Evolutionary conservation across 306 rosid genomes (phyloP).

Genomic region (Vigna nakashimae): DNA sequence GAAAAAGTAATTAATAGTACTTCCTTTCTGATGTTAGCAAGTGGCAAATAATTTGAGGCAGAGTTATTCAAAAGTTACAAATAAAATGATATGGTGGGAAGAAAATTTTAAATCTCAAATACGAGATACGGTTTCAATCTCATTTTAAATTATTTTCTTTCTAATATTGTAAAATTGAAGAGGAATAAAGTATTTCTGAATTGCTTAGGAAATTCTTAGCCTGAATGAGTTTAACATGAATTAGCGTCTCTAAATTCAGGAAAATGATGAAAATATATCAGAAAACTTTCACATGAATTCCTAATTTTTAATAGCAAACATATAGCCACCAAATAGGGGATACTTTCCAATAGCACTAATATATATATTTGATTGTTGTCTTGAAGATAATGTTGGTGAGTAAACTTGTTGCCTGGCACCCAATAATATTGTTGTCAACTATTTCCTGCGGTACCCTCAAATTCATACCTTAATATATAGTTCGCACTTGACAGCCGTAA

Average conservation of each 20-base stretch:
- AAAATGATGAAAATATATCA: constrained; percentile 1
- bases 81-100: neutral
- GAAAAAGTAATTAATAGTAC: neutral
- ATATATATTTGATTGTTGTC: neutral
- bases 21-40: neutral
- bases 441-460: constrained; percentile 1
- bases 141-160: neutral
- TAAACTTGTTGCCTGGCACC: neutral
- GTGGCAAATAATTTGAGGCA: neutral
- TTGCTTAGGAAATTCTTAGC: neutral
- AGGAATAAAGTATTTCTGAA: neutral
- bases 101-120: neutral
- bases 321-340: neutral
- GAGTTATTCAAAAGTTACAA: neutral
- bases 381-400: neutral
- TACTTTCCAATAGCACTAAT: neutral
- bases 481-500: neutral
- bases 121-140: neutral
- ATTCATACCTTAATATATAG: neutral
- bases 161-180: neutral
- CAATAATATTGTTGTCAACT: neutral
- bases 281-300: neutral
- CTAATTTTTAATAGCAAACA: neutral
- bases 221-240: neutral
- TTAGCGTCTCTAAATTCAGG: neutral